Conservation (phyloP, 306 rosid genomes). For the Dalbergia cultrata region DNA sequence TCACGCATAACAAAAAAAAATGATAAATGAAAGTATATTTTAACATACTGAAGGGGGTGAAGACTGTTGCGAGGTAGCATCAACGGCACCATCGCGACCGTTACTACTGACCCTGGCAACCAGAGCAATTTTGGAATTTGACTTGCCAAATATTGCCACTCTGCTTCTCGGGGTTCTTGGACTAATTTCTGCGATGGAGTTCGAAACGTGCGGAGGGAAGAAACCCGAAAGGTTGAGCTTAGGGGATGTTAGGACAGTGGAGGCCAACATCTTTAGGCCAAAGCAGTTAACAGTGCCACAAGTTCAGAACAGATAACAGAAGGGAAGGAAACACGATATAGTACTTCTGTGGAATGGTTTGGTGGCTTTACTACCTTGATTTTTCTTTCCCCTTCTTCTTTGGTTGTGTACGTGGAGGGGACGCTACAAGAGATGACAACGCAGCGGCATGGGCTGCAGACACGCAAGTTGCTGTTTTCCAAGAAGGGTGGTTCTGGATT, state of each 20-base stretch:
- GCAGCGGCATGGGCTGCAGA: no score
- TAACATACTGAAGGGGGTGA: constrained; percentile 58
- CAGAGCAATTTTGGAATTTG: constrained; percentile 47
- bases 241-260: constrained; percentile 53
- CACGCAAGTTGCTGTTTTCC: no score
- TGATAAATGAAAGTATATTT: background rate
- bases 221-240: constrained; percentile 54
- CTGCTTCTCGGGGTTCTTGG: constrained; percentile 42
- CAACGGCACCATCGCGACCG: constrained; percentile 52
- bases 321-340: background rate
- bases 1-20: background rate
- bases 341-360: background rate
- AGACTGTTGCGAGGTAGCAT: constrained; percentile 57
- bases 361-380: background rate
- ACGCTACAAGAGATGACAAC: no score
- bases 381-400: no score
- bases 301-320: background rate
- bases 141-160: constrained; percentile 43
- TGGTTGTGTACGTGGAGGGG: no score
- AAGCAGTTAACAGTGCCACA: background rate
- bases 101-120: constrained; percentile 51
- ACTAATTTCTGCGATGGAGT: constrained; percentile 31
- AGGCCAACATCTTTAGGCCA: constrained; percentile 60
- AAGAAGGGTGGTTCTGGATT: no score
- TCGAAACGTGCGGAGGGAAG: constrained; percentile 7